Base-by-base conservation (phyloP, 305 asterid genomes). In the Galium porrigens region DNA sequence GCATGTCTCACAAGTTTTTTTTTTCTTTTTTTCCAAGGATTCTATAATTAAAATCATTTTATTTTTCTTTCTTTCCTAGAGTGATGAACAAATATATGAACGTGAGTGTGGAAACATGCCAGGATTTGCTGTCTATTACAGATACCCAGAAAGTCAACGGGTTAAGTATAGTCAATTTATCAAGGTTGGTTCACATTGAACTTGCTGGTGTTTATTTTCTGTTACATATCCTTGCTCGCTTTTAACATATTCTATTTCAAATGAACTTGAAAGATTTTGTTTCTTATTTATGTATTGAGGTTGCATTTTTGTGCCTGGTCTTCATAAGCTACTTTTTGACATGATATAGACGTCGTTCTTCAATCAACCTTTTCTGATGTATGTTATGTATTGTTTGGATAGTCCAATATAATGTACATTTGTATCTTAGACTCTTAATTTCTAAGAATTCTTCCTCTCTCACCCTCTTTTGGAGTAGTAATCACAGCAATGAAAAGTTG, bases 71-170 rank as follows among this genome's bases (percentile, higher is more conserved):
- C 7, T 69, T 72, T 73, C 78, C 70, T 73, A 89, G 99, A 84
- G 89, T 61, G 94, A 90, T 75, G 97, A 87, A 84, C 80, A 94
- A 56, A 71, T 90, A 77, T 94, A 94, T 67, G 99, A 90, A 82
- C 89, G 91, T 25, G 99, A 94, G 79, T 94, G 99, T 53, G 97
- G 99, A 73, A 90, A 88, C 84, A 94, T 86, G 99, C 99, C 99
- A 10, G 99, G 99, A 37, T 94, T 94, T 83, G 99, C 99, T 63
- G 92, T 94, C 67, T 94, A 94, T 75, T 94, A 94, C 71, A 83
- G 97, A 82, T 90, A 85, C 75, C 99, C 99, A 58, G 86, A 94
- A 79, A 90, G 97, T 78, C 94, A 94, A 78, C 99, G 99, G 41
- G 99, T 94, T 58, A 85, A 94, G 37, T 94, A 88, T 72, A 82